Conservation (phyloP, 2,329 filamentous ascomycete genomes). For the Hymenoscyphus salicellus region DNA sequence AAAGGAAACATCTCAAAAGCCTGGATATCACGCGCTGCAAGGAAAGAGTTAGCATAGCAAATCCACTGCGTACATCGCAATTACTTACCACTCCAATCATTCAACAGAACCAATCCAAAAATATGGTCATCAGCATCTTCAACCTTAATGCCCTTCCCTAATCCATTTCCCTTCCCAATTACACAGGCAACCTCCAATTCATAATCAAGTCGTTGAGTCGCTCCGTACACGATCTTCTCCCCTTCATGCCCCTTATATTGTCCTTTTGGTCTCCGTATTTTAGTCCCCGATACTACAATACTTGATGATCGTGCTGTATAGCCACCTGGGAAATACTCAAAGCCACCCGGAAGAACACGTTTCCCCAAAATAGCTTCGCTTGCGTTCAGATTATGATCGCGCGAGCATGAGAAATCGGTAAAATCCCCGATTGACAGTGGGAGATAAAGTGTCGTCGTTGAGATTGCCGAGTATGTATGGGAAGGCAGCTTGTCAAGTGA, state of each 20-base stretch:
- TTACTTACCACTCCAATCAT: constrained; percentile 55
- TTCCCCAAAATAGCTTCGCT: constrained; percentile 41
- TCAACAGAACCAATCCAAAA: constrained; percentile 60
- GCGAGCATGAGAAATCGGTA: constrained; percentile 55
- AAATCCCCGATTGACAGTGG: constrained; percentile 56
- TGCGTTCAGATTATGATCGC: constrained; percentile 52
- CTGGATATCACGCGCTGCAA: constrained; percentile 57
- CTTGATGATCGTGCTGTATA: constrained; percentile 70
- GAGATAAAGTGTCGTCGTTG: constrained; percentile 44
- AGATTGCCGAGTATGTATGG: neutral
- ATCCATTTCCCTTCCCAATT: constrained; percentile 37
- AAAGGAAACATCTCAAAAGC: constrained; percentile 25
- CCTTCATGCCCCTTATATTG: constrained; percentile 39
- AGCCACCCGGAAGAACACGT: constrained; percentile 27
- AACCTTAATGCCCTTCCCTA: constrained; percentile 40
- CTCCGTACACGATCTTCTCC: constrained; percentile 22
- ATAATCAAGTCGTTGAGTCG: constrained; percentile 37
- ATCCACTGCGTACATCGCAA: neutral
- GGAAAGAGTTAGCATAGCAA: neutral
- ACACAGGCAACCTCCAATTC: constrained; percentile 28
- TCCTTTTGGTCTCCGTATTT: constrained; percentile 57
- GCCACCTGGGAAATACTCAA: constrained; percentile 48
- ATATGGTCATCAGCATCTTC: constrained; percentile 56
- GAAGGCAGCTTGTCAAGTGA: no score
- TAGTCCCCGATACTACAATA: constrained; percentile 70